phyloP scores from a whole-genome alignment of 2,329 filamentous ascomycete genomes.

The Aspergillus hiratsukae region DNA sequence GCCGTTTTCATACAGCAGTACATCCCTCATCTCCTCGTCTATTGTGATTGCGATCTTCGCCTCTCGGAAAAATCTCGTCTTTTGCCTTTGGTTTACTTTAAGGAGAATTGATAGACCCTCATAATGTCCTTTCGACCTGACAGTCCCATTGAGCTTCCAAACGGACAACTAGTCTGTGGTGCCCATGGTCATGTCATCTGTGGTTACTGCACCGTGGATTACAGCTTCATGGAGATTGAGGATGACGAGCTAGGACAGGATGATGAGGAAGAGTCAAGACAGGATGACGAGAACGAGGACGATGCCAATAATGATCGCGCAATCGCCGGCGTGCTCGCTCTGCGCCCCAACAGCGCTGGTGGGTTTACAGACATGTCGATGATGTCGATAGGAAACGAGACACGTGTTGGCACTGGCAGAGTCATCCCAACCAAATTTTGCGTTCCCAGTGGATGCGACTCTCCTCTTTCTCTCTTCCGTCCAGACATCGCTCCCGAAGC shows the following conservation, averaged over 20 bases:
- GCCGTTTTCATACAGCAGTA: too few species aligned
- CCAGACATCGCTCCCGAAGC: neutral
- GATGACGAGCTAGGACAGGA: neutral
- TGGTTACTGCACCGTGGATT: slow-evolving; percentile 32
- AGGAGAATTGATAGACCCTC: neutral
- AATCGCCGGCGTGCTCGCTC: neutral
- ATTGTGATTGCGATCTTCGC: too few species aligned
- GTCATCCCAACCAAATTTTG: slow-evolving; percentile 32
- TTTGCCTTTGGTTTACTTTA: too few species aligned
- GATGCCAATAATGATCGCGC: too few species aligned
- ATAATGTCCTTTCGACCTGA: slow-evolving; percentile 5
- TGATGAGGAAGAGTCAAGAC: too few species aligned
- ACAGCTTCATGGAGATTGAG: slow-evolving; percentile 28
- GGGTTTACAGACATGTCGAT: neutral
- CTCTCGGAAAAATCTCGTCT: too few species aligned
- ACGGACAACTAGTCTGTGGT: slow-evolving; percentile 36
- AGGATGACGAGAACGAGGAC: too few species aligned
- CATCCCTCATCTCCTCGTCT: too few species aligned
- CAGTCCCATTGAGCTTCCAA: slow-evolving; percentile 22
- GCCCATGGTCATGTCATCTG: slow-evolving; percentile 31
- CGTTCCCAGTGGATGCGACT: slow-evolving; percentile 15
- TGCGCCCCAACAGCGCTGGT: neutral
- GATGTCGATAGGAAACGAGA: neutral
- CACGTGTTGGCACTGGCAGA: slow-evolving; percentile 23
- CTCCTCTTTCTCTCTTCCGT: slow-evolving; percentile 3